Evolutionary conservation across 345 rosid genomes (phyloP), one percentile per base, ranked within the genome.

Genomic region (Camelina sativa): DNA sequence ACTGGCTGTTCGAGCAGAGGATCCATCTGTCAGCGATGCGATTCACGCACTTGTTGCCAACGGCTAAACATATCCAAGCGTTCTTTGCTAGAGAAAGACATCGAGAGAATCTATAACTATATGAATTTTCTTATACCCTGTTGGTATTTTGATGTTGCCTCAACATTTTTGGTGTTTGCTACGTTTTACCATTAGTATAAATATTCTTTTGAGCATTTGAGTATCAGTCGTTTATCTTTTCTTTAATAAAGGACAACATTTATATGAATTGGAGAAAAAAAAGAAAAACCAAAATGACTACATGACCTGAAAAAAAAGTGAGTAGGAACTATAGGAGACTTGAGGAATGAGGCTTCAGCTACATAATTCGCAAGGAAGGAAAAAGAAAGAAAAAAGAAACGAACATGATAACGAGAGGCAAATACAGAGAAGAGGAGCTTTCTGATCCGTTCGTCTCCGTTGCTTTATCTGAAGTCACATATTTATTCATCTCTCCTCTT

Each of bases 11-110:
- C 80, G 96, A 85, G 86, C 98, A 0, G 93, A 90, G 59, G 93
- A 90, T 72, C 74, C 9, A 32, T 82, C 83, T 10, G 82, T 92
- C 70, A 82, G 88, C 19, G 90, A 86, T 40, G 86, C 88, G 46
- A 88, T 92, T 78, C 96, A 92, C 22, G 93, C 86, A 65, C 85
- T 90, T 65, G 93, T 92, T 48, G 87, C 91, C 0, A 80, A 87
- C 76, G 91, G 96, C 77, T 92, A 83, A 72, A 22, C 44, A n/a
- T 46, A 6, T 48, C 23, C 17, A 47, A 40, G 3, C 40, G 28
- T 70, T 22, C 10, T 28, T 37, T 71, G 38, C 50, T 22, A 59
- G 12, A 37, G 28, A 47, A 47, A 35, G 34, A 15, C 48, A 20
- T 40, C 30, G 5, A 28, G 62, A 41, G 69, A 41, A 4, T 54